Evolutionary conservation across 805 yeast genomes (phyloP).

Genomic region (Wickerhamiella occidentalis): DNA sequence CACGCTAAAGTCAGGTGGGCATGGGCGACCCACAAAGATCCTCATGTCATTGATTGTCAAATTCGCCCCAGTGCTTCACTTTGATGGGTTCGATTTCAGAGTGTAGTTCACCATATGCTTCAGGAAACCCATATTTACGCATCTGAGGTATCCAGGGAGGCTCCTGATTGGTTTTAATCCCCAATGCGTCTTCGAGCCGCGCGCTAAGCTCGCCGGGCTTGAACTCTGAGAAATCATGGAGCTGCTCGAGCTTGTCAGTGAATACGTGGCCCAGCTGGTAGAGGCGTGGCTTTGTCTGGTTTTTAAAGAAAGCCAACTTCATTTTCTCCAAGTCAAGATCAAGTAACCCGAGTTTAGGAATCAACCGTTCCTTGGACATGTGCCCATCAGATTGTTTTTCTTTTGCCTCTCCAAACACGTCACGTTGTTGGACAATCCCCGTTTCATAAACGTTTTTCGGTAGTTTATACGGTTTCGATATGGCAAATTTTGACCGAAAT

Average conservation of each 20-base stretch:
- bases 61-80: conserved; percentile 8
- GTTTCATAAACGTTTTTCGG: conserved; percentile 72
- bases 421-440: conserved; percentile 79
- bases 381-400: conserved; percentile 42
- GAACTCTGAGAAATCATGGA: conserved; percentile 34
- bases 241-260: conserved; percentile 58
- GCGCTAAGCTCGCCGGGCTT: conserved; percentile 61
- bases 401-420: conserved; percentile 32
- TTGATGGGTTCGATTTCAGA: not conserved
- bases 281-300: conserved; percentile 62
- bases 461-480: conserved; percentile 55
- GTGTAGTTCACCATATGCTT: not conserved
- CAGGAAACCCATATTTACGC: conserved; percentile 42
- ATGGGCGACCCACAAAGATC: no score
- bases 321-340: conserved; percentile 77
- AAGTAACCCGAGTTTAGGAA: conserved; percentile 73
- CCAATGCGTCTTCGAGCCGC: conserved; percentile 55
- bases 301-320: conserved; percentile 75
- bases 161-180: conserved; percentile 43
- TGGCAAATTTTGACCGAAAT: conserved; percentile 41
- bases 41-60: not conserved
- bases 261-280: conserved; percentile 66
- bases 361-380: conserved; percentile 68
- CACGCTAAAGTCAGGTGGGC: not conserved
- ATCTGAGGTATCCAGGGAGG: conserved; percentile 76